A percentile compares a stretch with the other conserved stretches of the same genome.
phyloP scores from a whole-genome alignment of 352 stramenopile species.

The Phytophthora fragariaefolia region DNA sequence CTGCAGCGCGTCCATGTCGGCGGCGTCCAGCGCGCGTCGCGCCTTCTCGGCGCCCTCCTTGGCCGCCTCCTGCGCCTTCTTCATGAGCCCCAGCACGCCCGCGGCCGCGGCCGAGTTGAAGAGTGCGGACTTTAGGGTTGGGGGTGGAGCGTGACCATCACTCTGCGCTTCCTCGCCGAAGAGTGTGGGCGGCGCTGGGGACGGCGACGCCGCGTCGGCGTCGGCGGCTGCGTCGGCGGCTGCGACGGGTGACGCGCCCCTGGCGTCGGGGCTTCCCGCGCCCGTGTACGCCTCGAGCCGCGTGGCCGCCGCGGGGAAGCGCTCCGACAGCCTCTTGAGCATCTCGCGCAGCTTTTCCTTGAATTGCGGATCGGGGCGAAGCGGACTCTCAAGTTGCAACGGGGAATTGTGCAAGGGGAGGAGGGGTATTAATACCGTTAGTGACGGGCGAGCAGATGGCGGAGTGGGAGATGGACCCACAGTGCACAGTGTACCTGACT shows the following conservation, averaged over 20 bases:
- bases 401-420: no score
- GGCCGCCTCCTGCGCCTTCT: slow-evolving; percentile 83
- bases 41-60: slow-evolving; percentile 83
- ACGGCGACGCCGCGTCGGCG: slow-evolving; percentile 25
- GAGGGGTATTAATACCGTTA: no score
- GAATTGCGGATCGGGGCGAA: background rate
- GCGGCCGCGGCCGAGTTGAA: slow-evolving; percentile 75
- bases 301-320: slow-evolving; percentile 74
- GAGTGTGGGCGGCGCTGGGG: slow-evolving; percentile 21
- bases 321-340: slow-evolving; percentile 84
- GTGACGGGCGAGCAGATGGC: no score
- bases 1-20: slow-evolving; percentile 90
- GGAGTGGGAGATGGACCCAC: no score
- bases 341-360: slow-evolving; percentile 33
- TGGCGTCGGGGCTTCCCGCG: slow-evolving; percentile 1
- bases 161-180: slow-evolving; percentile 43
- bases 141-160: slow-evolving; percentile 43
- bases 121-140: slow-evolving; percentile 65
- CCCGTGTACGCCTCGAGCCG: slow-evolving; percentile 71
- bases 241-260: slow-evolving; percentile 32
- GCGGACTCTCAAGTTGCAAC: background rate
- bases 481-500: no score
- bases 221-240: slow-evolving; percentile 17
- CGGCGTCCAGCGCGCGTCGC: slow-evolving; percentile 79
- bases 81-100: slow-evolving; percentile 86